These are phyloP conservation scores for Phialocephala sp. DNA, from an alignment of 2,329 filamentous ascomycete genomes.

Conservation along the genomic window DNA sequence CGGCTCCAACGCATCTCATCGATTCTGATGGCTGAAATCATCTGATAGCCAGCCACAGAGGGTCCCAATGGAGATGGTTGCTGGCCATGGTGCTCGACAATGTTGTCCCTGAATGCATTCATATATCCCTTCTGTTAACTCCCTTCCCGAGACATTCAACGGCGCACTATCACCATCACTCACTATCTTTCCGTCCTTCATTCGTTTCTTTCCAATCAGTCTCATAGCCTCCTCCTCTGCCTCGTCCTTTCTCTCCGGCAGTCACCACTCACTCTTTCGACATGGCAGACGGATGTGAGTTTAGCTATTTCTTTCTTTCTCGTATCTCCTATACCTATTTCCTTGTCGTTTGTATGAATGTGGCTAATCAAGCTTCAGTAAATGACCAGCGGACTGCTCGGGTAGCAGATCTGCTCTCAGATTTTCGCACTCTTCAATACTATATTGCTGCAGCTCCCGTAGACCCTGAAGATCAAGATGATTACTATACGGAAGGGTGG, in stretches of 20 bases:
- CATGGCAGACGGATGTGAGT: conserved; percentile 45
- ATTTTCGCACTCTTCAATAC: conserved; percentile 67
- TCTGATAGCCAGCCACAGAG: conserved; percentile 38
- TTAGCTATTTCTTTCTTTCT: conserved; percentile 26
- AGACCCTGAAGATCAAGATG: conserved; percentile 59
- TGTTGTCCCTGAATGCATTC: conserved; percentile 30
- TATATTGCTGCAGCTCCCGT: conserved; percentile 63
- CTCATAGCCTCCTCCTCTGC: conserved; percentile 10
- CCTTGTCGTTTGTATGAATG: conserved; percentile 10
- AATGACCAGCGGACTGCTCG: conserved; percentile 64
- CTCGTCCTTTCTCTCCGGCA: conserved; percentile 18
- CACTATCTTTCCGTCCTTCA: conserved; percentile 28
- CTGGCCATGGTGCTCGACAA: conserved; percentile 19
- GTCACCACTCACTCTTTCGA: conserved; percentile 27
- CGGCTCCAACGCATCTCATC: conserved; percentile 24
- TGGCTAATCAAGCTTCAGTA: conserved; percentile 49
- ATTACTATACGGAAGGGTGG: conserved; percentile 70
- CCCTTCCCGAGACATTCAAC: conserved; percentile 32
- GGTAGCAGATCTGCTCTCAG: conserved; percentile 65
- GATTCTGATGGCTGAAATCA: conserved; percentile 33
- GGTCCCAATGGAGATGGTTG: conserved; percentile 20
- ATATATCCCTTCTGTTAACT: conserved; percentile 33
- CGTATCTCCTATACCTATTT: conserved; percentile 22
- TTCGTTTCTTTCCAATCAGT: conserved; percentile 25
- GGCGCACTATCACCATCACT: conserved; percentile 19